Evolutionary conservation across 176 grass and related monocot species (phyloP).

Genomic region (Avena atlantica): DNA sequence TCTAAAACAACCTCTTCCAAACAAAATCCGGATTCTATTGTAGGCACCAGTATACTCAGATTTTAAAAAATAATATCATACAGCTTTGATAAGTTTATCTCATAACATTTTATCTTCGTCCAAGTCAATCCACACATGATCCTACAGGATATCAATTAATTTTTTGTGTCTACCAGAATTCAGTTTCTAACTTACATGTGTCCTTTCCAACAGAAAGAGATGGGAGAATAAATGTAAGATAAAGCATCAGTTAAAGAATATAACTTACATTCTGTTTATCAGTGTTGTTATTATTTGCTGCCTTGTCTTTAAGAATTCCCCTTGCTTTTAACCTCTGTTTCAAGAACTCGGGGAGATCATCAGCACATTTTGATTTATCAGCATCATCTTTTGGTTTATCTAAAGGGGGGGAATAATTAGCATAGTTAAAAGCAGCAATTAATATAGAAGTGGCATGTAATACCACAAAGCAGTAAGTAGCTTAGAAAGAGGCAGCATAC

Average conservation of each 20-base stretch:
- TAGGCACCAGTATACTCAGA: conserved; percentile 4
- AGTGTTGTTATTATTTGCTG: conserved; percentile 39
- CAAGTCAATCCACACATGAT: not conserved
- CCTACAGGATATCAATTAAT: conserved; percentile 16
- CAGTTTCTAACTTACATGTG: conserved; percentile 6
- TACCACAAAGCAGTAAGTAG: conserved; percentile 33
- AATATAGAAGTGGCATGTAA: conserved; percentile 36
- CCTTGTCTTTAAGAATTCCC: conserved; percentile 84
- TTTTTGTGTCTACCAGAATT: conserved; percentile 32
- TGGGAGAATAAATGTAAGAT: not conserved
- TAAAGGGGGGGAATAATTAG: conserved; percentile 45
- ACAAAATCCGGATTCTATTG: not conserved
- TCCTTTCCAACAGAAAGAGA: conserved; percentile 6
- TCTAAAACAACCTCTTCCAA: not conserved
- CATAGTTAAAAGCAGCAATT: conserved; percentile 32
- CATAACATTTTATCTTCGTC: conserved; percentile 8
- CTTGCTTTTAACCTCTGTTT: conserved; percentile 81
- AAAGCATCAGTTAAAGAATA: conserved; percentile 31
- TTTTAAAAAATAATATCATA: not conserved
- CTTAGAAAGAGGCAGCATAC: conserved; percentile 48
- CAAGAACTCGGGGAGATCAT: conserved; percentile 79
- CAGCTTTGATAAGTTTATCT: conserved; percentile 24
- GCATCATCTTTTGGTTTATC: conserved; percentile 56
- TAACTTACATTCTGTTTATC: conserved; percentile 62
- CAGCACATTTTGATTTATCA: conserved; percentile 63